Evolutionary conservation across 164 flowering plant genomes (phyloP), one percentile per base, ranked within the genome.

Genomic region (Sextonia rubra): DNA sequence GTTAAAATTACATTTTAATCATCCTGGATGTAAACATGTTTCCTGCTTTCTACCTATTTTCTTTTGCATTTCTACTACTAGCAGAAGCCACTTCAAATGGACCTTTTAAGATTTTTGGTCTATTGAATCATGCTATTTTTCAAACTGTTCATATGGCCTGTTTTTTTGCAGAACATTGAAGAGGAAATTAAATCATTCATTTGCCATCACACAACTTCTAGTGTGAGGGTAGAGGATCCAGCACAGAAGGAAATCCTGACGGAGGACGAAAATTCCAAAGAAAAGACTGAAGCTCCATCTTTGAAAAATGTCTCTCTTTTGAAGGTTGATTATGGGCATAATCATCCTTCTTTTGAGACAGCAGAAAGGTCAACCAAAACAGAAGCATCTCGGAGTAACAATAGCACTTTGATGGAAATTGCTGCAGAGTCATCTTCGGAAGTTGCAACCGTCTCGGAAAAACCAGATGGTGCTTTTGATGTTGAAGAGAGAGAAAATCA

Each of bases 181-280:
- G 69, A 30, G 18, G 69, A 66, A 66, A 66, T 20, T 52, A 66
- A 66, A 66, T 18, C 15, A 32, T 37, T 32, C 12, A 66, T 25
- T n/a, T 37, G 26, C n/a, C 49, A 66, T 23, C 49, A 9, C 15
- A 23, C 22, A 66, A 37, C 69, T 18, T 4, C n/a, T 44, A 5
- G 18, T 8, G 69, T 32, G 44, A 32, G 37, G 52, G 12, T 37
- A 18, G 37, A 66, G 26, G 5, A 48, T 18, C 17, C 22, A 15
- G 69, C 37, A 66, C 23, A 7, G 15, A 48, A 66, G 69, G 15
- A 37, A 66, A 66, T 17, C 12, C 55, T 26, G 37, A 20, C 68
- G 29, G 68, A 64, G 37, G 44, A 64, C 47, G 17, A 64, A 64
- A 27, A 64, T 64, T 30, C 44, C 22, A 17, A 64, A 64, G 44